Base-by-base conservation (phyloP, 2,329 filamentous ascomycete species). In the Trichophyton schoenleinii region DNA sequence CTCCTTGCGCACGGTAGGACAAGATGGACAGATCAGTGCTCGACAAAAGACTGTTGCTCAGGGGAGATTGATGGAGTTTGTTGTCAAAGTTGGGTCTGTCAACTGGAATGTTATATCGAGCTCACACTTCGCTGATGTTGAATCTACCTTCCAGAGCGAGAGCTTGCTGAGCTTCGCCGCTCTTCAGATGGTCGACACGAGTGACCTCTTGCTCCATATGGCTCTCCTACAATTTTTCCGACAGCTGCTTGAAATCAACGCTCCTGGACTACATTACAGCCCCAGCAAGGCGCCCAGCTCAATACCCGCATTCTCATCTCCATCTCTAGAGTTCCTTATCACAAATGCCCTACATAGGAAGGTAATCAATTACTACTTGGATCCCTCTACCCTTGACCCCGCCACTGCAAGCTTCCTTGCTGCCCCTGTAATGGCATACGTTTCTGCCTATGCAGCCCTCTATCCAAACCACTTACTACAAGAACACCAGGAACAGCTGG, bases 121-220 rank as follows among this genome's bases (percentile, higher is more conserved):
- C 9, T 76, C 80, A 4, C 81, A 84, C 63, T 71, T 80, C 36
- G 67, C 76, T 1, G 78, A 82, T 1, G 71, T 84, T 1, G 84
- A 86, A 63, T 62, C 67, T 13, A 70, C 68, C 58, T 75, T 73
- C 57, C 61, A 70, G 36, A 74, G 72, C 61, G 71, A 64, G 15
- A 73, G 79, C 52, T 69, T 86, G 7, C 72, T 85, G 2, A 78
- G 83, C 38, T 85, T 83, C 62, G 79, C 79, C 4, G 73, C 79
- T 3, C 70, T 75, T 57, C 74, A 77, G 48, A 84, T 85, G 81
- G 78, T 84, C 2, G 79, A 86, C 63, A 75, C 72, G 53, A 77
- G 78, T 36, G 83, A 86, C 67, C 76, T 84, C 2, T 71, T 86
- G 57, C 82, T 85, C 80, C 79, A 84, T 64, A 79, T 83, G 72